Base-by-base conservation (phyloP, 2,329 filamentous ascomycete species). In the Allantophomopsis cytisporea region DNA sequence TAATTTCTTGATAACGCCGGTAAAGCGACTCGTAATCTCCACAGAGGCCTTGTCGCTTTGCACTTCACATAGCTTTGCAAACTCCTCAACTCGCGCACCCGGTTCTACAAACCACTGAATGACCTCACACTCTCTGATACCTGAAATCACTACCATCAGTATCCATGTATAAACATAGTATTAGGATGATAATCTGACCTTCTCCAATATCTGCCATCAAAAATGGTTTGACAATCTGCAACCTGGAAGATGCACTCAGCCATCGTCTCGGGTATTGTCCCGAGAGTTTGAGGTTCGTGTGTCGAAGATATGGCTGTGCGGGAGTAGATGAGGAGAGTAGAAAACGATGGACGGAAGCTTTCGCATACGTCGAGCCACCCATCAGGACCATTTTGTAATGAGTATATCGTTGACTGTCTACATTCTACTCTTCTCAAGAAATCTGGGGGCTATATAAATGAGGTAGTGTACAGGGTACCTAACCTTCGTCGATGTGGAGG, bases 21-120 rank as follows among this genome's bases (percentile, higher is more conserved):
- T 79, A 60, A 94, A 98, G 39, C 91, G 80, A 53, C 88, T 95
- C 31, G 91, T 96, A 51, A 98, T 98, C 70, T 96, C 73, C 16
- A 80, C 75, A 2, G 76, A 76, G 37, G 91, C 91, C 62, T 98
- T 98, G 65, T 98, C 91, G 53, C 88, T 95, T 60, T 96, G 91
- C 35, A 98, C 93, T 64, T 98, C 91, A 63, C 91, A 98, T 36
- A 98, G 72, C 43, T 89, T 91, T 51, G 93, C 91, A 72, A 94
- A 98, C 65, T 98, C 89, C 65, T 98, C 88, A 51, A 98, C 88
- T 42, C 83, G 80, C 30, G 91, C 91, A 42, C 88, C 89, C 37
- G 93, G 87, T 62, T 95, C 83, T 48, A 98, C 89, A 59, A 96
- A 98, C 91, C 91, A 98, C 66, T 98, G 91, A 54, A 96, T 96